Evolutionary conservation across 1,139 yeast genomes (phyloP), one percentile per base, ranked within the genome.

Genomic region (Yamadazyma blattariae): DNA sequence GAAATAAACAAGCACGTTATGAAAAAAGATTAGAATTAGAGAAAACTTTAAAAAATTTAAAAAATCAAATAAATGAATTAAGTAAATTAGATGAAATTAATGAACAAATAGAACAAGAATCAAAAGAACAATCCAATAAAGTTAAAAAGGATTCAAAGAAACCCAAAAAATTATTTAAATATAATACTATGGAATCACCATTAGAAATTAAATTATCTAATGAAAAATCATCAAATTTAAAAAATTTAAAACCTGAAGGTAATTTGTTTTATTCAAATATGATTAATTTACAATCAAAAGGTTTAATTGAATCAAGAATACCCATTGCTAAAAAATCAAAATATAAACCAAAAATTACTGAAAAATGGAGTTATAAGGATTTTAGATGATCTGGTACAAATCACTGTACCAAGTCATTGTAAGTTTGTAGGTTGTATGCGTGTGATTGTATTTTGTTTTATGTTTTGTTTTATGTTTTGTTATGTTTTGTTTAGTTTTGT

Each of bases 301-400:
- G 98, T 47, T 76, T 83, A 54, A 72, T 92, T 38, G 98, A 92
- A 58, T 71, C 96, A 7, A 77, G 97, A 61, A 74, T 82, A 32
- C 89, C 86, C 9, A 78, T 77, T 32, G 74, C 72, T 41, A 79
- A 77, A 64, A 79, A 75, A 57, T 77, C 86, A 59, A 74, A 68
- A 48, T 84, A 82, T 54, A 70, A 78, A 45, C 84, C 75, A 43
- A 86, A 84, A 68, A 64, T 85, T 41, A 84, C 94, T 25, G 96
- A 88, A 59, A 89, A 88, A 61, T 89, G 96, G 95, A 76, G 90
- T 28, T 87, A 84, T 63, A 90, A 89, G 65, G 95, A 89, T 63
- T 84, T 85, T 54, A 83, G 83, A 63, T 85, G n/a, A 66, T 23
- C 7, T 12, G 10, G n/a, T 25, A 15, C 13, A 25, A 8, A 25